Evolutionary conservation across 176 grass and related monocot species (phyloP).

Genomic region (Phoenix roebelenii): DNA sequence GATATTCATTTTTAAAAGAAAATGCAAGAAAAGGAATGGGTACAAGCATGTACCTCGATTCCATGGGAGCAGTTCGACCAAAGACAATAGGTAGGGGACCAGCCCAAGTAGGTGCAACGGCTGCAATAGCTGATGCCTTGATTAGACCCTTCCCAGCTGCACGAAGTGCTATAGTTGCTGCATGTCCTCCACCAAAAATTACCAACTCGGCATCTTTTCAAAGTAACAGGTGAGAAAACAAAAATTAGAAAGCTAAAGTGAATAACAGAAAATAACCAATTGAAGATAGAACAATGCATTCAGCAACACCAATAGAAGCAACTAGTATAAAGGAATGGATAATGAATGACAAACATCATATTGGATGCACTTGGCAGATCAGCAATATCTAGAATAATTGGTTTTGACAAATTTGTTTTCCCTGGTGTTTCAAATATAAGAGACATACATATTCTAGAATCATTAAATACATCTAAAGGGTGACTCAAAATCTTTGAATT

Average conservation of each 20-base stretch:
- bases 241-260: not conserved
- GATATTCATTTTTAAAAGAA: too few species aligned
- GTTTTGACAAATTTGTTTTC: too few species aligned
- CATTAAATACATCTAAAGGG: too few species aligned
- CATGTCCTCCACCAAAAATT: constrained; percentile 92
- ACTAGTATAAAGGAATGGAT: too few species aligned
- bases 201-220: constrained; percentile 55
- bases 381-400: too few species aligned
- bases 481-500: too few species aligned
- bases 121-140: constrained; percentile 50
- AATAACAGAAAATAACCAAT: not conserved
- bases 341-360: too few species aligned
- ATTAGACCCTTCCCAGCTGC: constrained; percentile 77
- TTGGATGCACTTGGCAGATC: too few species aligned
- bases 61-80: constrained; percentile 76
- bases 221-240: not conserved
- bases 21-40: not conserved
- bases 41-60: constrained; percentile 49
- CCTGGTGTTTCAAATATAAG: too few species aligned
- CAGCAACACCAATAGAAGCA: too few species aligned
- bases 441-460: too few species aligned
- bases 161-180: constrained; percentile 72
- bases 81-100: constrained; percentile 95
- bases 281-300: too few species aligned
- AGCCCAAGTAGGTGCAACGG: constrained; percentile 95